Conservation (phyloP, 2,329 filamentous ascomycete species). For the Graphiopsis chlorocephala region DNA sequence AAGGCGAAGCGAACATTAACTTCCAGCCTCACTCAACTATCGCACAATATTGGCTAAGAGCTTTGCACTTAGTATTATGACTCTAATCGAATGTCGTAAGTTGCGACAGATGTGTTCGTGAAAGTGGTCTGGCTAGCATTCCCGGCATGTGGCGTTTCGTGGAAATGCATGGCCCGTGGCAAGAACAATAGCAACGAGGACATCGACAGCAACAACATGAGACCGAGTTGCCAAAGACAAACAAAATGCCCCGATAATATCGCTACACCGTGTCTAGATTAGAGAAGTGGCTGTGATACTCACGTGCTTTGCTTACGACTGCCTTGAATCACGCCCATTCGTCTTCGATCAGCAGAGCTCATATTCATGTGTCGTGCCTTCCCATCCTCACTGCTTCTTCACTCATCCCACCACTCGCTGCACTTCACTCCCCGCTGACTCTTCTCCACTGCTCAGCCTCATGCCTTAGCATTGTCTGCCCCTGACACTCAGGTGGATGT, state of each 20-base stretch:
- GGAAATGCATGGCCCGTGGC: constrained; percentile 10
- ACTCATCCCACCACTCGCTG: neutral
- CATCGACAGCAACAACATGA: neutral
- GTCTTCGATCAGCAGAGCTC: neutral
- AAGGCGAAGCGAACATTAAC: neutral
- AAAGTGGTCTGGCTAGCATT: neutral
- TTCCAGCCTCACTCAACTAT: neutral
- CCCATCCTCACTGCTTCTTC: neutral
- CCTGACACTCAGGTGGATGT: neutral
- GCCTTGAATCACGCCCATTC: neutral
- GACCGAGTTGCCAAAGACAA: neutral
- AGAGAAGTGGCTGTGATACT: neutral
- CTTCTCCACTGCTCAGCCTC: neutral
- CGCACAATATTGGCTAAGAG: neutral
- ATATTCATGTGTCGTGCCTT: neutral
- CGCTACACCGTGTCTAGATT: neutral
- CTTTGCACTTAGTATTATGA: neutral
- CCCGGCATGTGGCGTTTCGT: neutral
- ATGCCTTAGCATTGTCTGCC: constrained; percentile 2
- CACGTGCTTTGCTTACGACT: neutral
- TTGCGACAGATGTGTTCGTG: neutral
- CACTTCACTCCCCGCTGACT: neutral
- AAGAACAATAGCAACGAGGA: constrained; percentile 15
- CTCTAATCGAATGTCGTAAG: neutral
- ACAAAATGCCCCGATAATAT: neutral